These are phyloP conservation scores for Candida chauliodis DNA, from an alignment of 805 yeast species.

Conservation along the genomic window DNA sequence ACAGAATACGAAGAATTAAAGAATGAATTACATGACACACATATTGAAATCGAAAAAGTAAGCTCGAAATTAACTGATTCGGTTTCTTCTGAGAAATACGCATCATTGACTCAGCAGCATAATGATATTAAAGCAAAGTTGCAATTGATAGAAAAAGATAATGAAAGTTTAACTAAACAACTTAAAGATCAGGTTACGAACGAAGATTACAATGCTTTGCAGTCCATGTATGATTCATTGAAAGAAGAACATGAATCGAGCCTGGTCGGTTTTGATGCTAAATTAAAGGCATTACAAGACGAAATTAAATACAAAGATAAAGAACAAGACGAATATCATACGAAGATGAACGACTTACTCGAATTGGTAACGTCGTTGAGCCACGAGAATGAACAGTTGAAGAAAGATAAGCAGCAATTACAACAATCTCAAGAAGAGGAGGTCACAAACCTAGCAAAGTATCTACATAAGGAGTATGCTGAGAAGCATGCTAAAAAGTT, in stretches of 20 bases:
- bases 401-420: slow-evolving; percentile 10
- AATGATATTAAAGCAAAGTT: not conserved
- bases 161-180: slow-evolving; percentile 8
- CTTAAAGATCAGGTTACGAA: not conserved
- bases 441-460: slow-evolving; percentile 62
- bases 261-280: slow-evolving; percentile 2
- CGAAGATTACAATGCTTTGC: slow-evolving; percentile 6
- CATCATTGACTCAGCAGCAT: not conserved
- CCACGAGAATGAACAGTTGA: slow-evolving; percentile 11
- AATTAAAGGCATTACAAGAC: slow-evolving; percentile 7
- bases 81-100: slow-evolving; percentile 2
- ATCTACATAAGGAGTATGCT: slow-evolving; percentile 68
- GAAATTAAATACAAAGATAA: slow-evolving; percentile 18
- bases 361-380: slow-evolving; percentile 14
- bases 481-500: slow-evolving; percentile 76
- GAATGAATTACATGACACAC: not conserved
- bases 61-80: not conserved
- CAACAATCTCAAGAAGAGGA: slow-evolving; percentile 51
- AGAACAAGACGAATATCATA: slow-evolving; percentile 28
- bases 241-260: slow-evolving; percentile 7
- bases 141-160: slow-evolving; percentile 7
- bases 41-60: slow-evolving; percentile 1
- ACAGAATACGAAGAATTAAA: slow-evolving; percentile 7
- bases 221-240: slow-evolving; percentile 10
- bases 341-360: slow-evolving; percentile 27